Conservation (phyloP, 1,139 yeast genomes). For the Diutina catenulata region DNA sequence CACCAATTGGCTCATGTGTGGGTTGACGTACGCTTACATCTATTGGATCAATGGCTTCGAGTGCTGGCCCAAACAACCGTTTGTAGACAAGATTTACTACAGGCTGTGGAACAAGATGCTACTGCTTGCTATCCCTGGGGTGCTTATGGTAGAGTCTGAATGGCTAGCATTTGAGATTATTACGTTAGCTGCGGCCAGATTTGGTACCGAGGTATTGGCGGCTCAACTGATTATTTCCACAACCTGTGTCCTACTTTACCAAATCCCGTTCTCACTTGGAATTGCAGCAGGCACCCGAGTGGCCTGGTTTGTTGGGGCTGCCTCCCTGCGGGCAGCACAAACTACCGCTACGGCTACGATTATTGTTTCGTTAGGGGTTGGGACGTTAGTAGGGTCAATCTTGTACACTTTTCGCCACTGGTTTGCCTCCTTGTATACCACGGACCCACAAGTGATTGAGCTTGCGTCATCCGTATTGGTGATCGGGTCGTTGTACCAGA, state of each 20-base stretch:
- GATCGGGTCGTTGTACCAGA: slow-evolving; percentile 47
- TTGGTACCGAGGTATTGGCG: slow-evolving; percentile 57
- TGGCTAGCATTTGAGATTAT: slow-evolving; percentile 76
- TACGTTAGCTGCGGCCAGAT: slow-evolving; percentile 51
- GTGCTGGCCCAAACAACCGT: slow-evolving; percentile 61
- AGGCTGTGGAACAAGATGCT: slow-evolving; percentile 54
- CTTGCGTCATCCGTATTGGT: slow-evolving; percentile 42
- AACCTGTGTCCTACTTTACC: slow-evolving; percentile 56
- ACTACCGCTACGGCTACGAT: slow-evolving; percentile 31
- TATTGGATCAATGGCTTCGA: slow-evolving; percentile 44
- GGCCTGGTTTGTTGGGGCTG: slow-evolving; percentile 72
- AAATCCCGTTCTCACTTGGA: slow-evolving; percentile 63
- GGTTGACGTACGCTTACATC: slow-evolving; percentile 41
- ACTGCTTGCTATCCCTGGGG: slow-evolving; percentile 65
- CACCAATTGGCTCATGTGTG: slow-evolving; percentile 60
- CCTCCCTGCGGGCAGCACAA: slow-evolving; percentile 39
- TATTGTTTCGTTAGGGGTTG: slow-evolving; percentile 18
- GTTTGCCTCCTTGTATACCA: slow-evolving; percentile 39
- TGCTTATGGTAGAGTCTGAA: slow-evolving; percentile 77
- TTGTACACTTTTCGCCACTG: slow-evolving; percentile 25
- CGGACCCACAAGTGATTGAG: slow-evolving; percentile 34
- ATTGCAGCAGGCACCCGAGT: slow-evolving; percentile 68
- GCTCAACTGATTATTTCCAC: slow-evolving; percentile 67
- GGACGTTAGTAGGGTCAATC: too few species aligned
- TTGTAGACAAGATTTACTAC: slow-evolving; percentile 19